Base-by-base conservation (phyloP, 1,139 yeast genomes). In the Kodamaea fungicola region DNA sequence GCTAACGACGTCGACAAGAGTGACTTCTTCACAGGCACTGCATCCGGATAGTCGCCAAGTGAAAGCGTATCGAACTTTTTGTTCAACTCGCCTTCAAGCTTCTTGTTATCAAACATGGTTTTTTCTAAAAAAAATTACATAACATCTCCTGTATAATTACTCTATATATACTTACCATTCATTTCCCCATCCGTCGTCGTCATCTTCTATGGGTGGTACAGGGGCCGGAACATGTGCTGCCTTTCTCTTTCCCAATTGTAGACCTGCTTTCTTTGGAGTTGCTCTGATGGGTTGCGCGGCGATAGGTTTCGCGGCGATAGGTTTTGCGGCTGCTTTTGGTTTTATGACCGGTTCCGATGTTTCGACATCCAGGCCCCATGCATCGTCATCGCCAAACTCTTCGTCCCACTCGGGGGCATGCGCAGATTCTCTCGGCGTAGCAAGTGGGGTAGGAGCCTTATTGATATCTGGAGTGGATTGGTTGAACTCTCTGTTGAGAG, bases 161-260 rank as follows among this genome's bases (percentile, higher is more conserved):
- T 4, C 10, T 24, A 9, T 9, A 9, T 24, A 9, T 6, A 24
- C 22, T 40, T 29, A 48, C 50, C 64, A 53, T 8, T 54, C 60
- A 32, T 53, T 71, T 27, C 77, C 85, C 81, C 84, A 78, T 0
- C 41, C 46, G 19, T 74, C 77, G 37, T 71, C 80, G 9, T 70
- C 80, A 16, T 67, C 29, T 3, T 27, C 29, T 9, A n/a, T n/a
- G n/a, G n/a, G n/a, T n/a, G 9, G 19, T 3, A 16, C 19, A 16
- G 19, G 3, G 19, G 19, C 19, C 5, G 19, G 19, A 16, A 16
- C 19, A 5, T 3, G 19, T 5, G 5, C 19, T 16, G 19, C 5
- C 19, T 16, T 16, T 16, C 19, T 16, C 19, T 16, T 16, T 16
- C 19, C 19, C 19, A 16, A 16, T 16, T 16, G 19, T 16, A 16